Evolutionary conservation across 176 grass and related monocot genomes (phyloP), one percentile per base, ranked within the genome.

Genomic region (Pharus latifolius): DNA sequence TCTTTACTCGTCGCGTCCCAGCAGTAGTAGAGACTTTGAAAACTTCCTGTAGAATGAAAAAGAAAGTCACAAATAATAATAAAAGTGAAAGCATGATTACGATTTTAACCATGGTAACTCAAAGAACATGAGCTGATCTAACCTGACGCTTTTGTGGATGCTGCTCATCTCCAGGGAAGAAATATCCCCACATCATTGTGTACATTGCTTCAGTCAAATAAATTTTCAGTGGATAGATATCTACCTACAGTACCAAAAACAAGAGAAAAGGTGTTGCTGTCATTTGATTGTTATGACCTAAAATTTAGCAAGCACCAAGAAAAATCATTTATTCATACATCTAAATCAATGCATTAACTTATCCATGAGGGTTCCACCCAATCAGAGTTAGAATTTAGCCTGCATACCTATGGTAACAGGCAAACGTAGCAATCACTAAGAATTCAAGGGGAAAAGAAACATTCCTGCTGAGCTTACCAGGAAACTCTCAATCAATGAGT

Each of bases 161-260:
- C 37, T 98, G 89, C 67, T 98, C 94, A 71, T 98, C 94, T 78
- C 82, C 86, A 71, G 94, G 94, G 38, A 98, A 98, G 61, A 98
- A 87, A 76, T 98, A 98, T 41, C 77, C 74, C 94, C 94, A 98
- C 86, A 98, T 93, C 94, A 98, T 93, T 67, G 78, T 67, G 78
- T 98, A 98, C 89, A 98, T 92, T 78, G 86, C 65, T 82, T 98
- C 94, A 69, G 86, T 93, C 84, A 98, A 93, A 85, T 93, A 65
- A 78, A 98, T 92, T 85, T 87, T 98, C 60, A 98, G 79, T 23
- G 94, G 94, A 85, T 98, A 92, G 29, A 98, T 98, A 52, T 98
- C 89, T 50, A 98, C 94, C 94, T 98, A 83, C 27, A 87, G 51
- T 89, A 55, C 3, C 13, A 16, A 50, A 11, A 69, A 49, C 33